Base-by-base conservation (phyloP, 192 early-diverging fungal genomes). In the Entomortierella beljakovae region DNA sequence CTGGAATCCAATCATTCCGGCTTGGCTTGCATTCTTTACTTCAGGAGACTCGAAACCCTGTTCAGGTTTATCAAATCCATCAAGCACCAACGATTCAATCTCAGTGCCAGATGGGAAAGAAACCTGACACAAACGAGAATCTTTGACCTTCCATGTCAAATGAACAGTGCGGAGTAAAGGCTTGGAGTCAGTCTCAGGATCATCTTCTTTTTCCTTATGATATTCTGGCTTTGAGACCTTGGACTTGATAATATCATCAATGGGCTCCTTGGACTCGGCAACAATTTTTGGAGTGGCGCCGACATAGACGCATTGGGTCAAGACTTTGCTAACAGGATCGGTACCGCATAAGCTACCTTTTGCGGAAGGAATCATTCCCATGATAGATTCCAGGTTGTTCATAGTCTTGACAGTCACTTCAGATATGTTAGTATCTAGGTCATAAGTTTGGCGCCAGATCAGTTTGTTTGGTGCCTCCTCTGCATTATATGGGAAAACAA, bases 391-490 rank as follows among this genome's bases (percentile, higher is more conserved):
- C 20, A 84, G 48, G 22, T 33, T 65, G 57, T 63, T 64, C 63
- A 57, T 64, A 10, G 82, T 82, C 57, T 64, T 53, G 49, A 86
- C 81, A 16, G 71, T 76, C 1, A 87, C 80, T 0, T 65, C 57
- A 3, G 83, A 83, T 0, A 63, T 35, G 9, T 60, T 35, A 8
- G 60, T 34, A 25, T 81, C 64, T 8, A 74, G 65, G 62, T 85
- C 76, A 48, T 83, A 70, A 15, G 73, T 59, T 57, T 85, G 84
- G 15, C 72, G 80, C 65, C 84, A 87, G 1, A 82, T 29, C 34
- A 84, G 59, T 64, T 85, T 83, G 37, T 85, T 85, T 38, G 86
- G 86, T 1, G 82, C 81, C 26, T 68, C 55, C 0, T 57, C 38
- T 3, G 75, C 64, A 61, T 81, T 70, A 60, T 82, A 87, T 7